phyloP scores from a whole-genome alignment of 169 alveolate genomes.

The Toxoplasma gondii region DNA sequence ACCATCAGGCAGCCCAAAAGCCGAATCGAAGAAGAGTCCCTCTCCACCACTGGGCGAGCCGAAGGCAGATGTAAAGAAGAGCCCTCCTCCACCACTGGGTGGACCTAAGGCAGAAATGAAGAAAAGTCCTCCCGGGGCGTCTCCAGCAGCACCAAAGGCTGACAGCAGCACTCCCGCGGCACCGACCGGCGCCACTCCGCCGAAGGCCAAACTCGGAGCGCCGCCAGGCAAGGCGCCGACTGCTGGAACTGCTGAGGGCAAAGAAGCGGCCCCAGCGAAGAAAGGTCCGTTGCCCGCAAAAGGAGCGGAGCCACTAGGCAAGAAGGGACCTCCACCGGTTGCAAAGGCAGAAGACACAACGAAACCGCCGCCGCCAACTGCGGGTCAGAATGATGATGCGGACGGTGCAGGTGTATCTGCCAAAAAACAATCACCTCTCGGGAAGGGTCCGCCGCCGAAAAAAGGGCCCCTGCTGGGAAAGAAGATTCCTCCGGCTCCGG shows the following conservation, averaged over 20 bases:
- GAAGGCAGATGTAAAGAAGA: neutral
- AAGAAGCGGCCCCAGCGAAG: neutral
- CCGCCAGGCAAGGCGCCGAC: neutral
- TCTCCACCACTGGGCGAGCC: neutral
- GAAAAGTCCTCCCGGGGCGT: neutral
- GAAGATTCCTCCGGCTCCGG: neutral
- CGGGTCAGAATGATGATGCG: neutral
- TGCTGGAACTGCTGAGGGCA: neutral
- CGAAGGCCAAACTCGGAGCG: neutral
- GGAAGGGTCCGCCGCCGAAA: neutral
- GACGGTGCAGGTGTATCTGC: neutral
- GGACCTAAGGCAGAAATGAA: neutral
- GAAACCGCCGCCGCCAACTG: neutral
- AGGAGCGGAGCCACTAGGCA: neutral
- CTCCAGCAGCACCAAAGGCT: neutral
- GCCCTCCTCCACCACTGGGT: neutral
- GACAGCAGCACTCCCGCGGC: neutral
- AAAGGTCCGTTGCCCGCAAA: neutral
- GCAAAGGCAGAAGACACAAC: too few species aligned
- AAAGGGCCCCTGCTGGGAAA: neutral
- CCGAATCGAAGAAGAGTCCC: neutral
- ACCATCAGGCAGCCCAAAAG: neutral
- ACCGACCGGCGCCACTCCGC: neutral
- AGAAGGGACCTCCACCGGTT: neutral
- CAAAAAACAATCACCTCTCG: neutral